Evolutionary conservation across 1,284 basidiomycete species (phyloP).

Genomic region (Cryptococcus floricola): DNA sequence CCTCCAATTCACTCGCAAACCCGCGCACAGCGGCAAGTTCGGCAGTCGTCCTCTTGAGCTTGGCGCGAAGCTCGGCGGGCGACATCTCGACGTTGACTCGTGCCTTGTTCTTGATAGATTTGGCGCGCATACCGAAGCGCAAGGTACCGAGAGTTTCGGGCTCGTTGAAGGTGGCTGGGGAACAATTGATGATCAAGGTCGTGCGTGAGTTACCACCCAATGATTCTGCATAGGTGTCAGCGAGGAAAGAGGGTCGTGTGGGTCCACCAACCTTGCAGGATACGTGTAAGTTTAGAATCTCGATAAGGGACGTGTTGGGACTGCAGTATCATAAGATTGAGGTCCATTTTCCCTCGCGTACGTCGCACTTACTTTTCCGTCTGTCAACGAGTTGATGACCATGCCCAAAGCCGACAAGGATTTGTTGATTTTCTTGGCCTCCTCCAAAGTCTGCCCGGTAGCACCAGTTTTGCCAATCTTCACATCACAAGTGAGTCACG

Average conservation of each 20-base stretch:
- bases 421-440: conserved; percentile 99
- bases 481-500: background rate
- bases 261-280: conserved; percentile 65
- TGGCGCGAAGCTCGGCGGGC: conserved; percentile 87
- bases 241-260: background rate
- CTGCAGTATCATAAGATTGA: conserved; percentile 50
- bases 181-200: conserved; percentile 98
- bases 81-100: conserved; percentile 98
- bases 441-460: conserved; percentile 96
- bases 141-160: conserved; percentile 95
- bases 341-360: background rate
- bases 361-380: conserved; percentile 68
- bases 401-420: conserved; percentile 95
- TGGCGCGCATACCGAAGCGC: conserved; percentile 97
- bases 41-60: conserved; percentile 84
- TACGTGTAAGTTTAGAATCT: conserved; percentile 98
- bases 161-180: conserved; percentile 94
- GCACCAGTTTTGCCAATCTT: conserved; percentile 89
- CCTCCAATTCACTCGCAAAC: conserved; percentile 84
- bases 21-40: conserved; percentile 79
- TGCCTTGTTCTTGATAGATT: conserved; percentile 99
- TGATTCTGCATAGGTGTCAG: conserved; percentile 60
- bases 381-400: conserved; percentile 99
- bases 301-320: conserved; percentile 97
- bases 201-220: conserved; percentile 98